Evolutionary conservation across 108 stramenopile species (phyloP).

Genomic region (Fragilariopsis cylindrus): DNA sequence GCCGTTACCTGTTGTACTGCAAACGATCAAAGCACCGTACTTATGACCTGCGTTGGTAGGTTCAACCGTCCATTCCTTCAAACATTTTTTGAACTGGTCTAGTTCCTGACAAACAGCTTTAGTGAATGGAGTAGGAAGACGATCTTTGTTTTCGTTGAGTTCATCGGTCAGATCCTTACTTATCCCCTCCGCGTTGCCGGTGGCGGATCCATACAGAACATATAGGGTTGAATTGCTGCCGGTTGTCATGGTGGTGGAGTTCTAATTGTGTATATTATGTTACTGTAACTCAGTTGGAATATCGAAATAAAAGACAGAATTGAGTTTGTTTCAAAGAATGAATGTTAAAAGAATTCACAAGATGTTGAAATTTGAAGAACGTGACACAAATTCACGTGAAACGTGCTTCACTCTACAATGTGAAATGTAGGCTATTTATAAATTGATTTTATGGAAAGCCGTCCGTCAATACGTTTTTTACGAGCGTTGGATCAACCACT

Average conservation of each 20-base stretch:
- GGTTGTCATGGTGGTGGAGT: neutral
- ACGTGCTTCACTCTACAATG: too few species aligned
- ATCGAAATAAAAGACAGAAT: too few species aligned
- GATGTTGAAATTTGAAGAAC: too few species aligned
- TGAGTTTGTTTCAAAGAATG: too few species aligned
- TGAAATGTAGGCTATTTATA: too few species aligned
- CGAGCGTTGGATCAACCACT: too few species aligned
- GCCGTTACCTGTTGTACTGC: conserved; percentile 92
- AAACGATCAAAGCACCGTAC: conserved; percentile 65
- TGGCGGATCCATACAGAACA: conserved; percentile 84
- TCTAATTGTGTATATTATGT: too few species aligned
- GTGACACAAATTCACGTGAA: too few species aligned
- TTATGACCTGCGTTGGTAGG: conserved; percentile 38
- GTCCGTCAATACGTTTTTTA: too few species aligned
- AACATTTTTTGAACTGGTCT: conserved; percentile 62
- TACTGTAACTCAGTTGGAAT: too few species aligned
- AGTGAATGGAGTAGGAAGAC: conserved; percentile 32
- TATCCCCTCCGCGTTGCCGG: conserved; percentile 85
- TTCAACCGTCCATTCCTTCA: conserved; percentile 21
- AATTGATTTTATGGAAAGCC: too few species aligned
- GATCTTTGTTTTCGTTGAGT: conserved; percentile 14
- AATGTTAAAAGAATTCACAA: too few species aligned
- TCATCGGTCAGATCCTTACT: conserved; percentile 64
- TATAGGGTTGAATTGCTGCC: conserved; percentile 39
- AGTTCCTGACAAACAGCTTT: conserved; percentile 55